These are phyloP conservation scores for Saturnispora sanitii DNA, from an alignment of 805 yeast species.

Conservation along the genomic window DNA sequence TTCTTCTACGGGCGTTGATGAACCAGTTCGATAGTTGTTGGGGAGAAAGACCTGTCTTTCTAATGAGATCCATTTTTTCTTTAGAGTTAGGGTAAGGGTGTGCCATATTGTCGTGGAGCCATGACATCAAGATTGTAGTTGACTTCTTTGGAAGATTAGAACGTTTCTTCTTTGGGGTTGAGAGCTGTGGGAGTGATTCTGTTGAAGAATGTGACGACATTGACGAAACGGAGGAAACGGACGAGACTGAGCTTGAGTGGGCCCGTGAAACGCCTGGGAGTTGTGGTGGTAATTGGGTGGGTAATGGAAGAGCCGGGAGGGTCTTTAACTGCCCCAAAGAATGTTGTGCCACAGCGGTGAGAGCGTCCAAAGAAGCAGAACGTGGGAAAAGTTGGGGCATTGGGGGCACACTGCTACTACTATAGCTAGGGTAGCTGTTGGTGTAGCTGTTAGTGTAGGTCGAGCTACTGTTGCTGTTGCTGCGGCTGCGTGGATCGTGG, in stretches of 20 bases:
- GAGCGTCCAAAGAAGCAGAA: background rate
- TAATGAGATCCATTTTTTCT: conserved; percentile 45
- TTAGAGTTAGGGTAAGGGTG: conserved; percentile 54
- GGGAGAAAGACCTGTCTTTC: conserved; percentile 45
- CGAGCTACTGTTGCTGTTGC: no score
- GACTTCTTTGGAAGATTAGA: conserved; percentile 53
- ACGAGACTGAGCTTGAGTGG: background rate
- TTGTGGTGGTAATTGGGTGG: conserved; percentile 1
- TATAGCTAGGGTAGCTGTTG: no score
- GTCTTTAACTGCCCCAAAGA: conserved; percentile 6
- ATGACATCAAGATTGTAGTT: conserved; percentile 39
- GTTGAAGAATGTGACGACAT: conserved; percentile 2
- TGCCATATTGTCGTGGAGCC: conserved; percentile 47
- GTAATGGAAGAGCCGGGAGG: background rate
- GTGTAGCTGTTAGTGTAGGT: no score
- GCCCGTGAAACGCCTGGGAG: conserved; percentile 1
- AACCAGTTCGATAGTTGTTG: conserved; percentile 57
- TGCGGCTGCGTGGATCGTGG: no score
- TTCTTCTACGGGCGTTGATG: conserved; percentile 52
- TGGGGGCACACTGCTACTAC: no score
- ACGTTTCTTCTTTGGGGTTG: conserved; percentile 25
- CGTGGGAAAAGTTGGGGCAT: no score
- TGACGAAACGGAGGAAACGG: background rate
- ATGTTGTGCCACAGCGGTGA: conserved; percentile 11
- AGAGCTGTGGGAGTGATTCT: background rate